A percentile compares a stretch with the other conserved stretches of the same genome.
These are phyloP conservation scores for Colletotrichum destructivum DNA, from an alignment of 2,329 filamentous ascomycete species.

Conservation along the genomic window DNA sequence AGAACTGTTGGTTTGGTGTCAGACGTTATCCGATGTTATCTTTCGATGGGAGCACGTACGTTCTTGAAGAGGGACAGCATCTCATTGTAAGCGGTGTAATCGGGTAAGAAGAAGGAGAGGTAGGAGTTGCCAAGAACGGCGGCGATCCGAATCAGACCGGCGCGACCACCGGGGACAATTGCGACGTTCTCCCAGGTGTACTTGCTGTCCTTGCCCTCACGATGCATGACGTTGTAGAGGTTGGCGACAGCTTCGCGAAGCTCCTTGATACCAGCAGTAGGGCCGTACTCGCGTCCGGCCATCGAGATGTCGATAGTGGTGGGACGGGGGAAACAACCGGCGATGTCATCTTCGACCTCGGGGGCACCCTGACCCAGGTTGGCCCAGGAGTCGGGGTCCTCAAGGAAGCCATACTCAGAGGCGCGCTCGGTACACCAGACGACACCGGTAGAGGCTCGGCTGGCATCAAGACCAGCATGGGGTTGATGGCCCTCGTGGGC, in stretches of 20 bases:
- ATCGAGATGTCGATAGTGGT: conserved; percentile 83
- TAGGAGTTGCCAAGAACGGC: conserved; percentile 94
- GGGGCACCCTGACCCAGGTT: conserved; percentile 96
- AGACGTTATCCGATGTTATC: background rate
- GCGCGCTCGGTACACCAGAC: conserved; percentile 94
- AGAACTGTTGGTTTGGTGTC: conserved; percentile 70
- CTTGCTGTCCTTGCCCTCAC: conserved; percentile 87
- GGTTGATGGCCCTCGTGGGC: conserved; percentile 93
- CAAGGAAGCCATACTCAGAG: conserved; percentile 88
- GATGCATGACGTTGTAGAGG: conserved; percentile 94
- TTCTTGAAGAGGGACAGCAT: conserved; percentile 97
- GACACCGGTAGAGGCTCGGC: conserved; percentile 90
- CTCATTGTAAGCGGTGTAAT: conserved; percentile 98
- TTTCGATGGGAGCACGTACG: conserved; percentile 57
- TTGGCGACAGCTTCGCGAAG: conserved; percentile 90
- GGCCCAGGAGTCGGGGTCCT: conserved; percentile 87
- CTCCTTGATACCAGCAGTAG: conserved; percentile 93
- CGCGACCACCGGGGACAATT: conserved; percentile 93
- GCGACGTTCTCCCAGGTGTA: conserved; percentile 99
- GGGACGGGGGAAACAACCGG: conserved; percentile 89
- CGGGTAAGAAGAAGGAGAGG: conserved; percentile 92
- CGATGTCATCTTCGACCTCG: conserved; percentile 93
- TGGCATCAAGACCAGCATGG: conserved; percentile 91
- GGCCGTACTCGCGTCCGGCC: conserved; percentile 89
- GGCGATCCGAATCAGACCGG: conserved; percentile 93